These are phyloP conservation scores for Annulohypoxylon maeteangense DNA, from an alignment of 495 filamentous ascomycete genomes.

Conservation along the genomic window DNA sequence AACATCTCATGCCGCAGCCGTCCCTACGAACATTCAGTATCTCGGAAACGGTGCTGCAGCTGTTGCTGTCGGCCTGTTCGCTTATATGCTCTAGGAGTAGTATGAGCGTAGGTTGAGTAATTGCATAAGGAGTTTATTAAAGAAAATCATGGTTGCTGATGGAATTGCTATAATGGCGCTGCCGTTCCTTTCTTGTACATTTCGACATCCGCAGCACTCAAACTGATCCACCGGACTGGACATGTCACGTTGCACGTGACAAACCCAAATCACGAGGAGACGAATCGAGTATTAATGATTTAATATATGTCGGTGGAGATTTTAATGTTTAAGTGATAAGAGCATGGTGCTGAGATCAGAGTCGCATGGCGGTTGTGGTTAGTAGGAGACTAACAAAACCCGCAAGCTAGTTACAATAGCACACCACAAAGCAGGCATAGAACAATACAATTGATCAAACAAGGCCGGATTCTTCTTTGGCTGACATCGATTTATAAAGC, in stretches of 20 bases:
- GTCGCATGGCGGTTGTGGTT: conserved; percentile 18
- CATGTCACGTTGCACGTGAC: conserved; percentile 38
- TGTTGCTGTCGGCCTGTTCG: conserved; percentile 50
- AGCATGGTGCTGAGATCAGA: conserved; percentile 15
- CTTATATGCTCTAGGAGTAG: conserved; percentile 48
- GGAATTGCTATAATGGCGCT: conserved; percentile 21
- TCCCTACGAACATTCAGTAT: conserved; percentile 46
- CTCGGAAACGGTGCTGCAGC: conserved; percentile 52
- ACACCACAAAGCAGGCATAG: conserved; percentile 33
- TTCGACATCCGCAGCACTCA: conserved; percentile 26
- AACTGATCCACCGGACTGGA: conserved; percentile 9
- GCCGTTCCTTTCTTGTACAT: conserved; percentile 35
- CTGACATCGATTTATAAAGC: background rate
- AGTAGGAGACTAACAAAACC: conserved; percentile 10
- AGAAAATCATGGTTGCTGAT: conserved; percentile 8
- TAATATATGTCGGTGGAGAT: conserved; percentile 36
- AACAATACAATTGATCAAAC: conserved; percentile 37
- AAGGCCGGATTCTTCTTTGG: background rate
- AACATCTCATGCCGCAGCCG: conserved; percentile 44
- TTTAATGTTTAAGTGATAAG: conserved; percentile 39
- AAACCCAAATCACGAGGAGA: conserved; percentile 42
- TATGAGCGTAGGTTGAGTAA: conserved; percentile 16
- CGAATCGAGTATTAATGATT: conserved; percentile 40
- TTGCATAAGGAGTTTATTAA: conserved; percentile 3
- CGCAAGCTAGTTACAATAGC: conserved; percentile 22